Evolutionary conservation across 345 rosid genomes (phyloP), one percentile per base, ranked within the genome.

Genomic region (Mallotus nudiflorus): DNA sequence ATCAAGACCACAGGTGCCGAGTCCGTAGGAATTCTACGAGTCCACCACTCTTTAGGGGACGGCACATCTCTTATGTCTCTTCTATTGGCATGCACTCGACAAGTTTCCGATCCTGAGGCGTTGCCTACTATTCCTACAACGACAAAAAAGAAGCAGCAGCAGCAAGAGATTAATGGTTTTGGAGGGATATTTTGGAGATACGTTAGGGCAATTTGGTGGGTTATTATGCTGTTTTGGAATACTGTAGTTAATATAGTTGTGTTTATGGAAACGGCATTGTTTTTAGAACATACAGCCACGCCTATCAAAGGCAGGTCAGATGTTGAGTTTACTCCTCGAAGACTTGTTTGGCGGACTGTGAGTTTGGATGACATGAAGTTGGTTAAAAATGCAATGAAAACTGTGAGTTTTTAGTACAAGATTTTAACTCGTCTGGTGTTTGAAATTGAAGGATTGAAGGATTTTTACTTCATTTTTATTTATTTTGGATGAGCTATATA

Each of bases 1-100:
- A 20, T 81, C 33, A 67, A 52, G 56, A 77, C 80, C 16, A 68
- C 73, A 0, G 60, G 78, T 9, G 73, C 87, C 8, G 75, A 81
- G 44, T 67, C 87, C 3, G 44, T 78, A 1, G 77, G 62, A 37
- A 66, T 89, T 67, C 66, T 80, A n/a, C 65, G 87, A 57, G 53
- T 83, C 33, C 94, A 87, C 80, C 94, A 91, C 75, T 87, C 91
- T 0, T n/a, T 88, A 0, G 89, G 97, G 0, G 88, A 91, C 3
- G 86, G 87, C 46, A 77, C 75, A 56, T 91, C 92, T 39, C 88
- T 89, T 18, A 84, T 89, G 73, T 75, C 97, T 46, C 84, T 81
- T 10, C 80, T 91, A 24, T 72, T 89, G 14, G 90, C 88, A 0
- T 80, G 87, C 70, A 78, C 80, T 49, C 75, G 83, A 6, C 71